Percentiles rank a stretch among this genome's conserved stretches.
Evolutionary conservation across 768 basidiomycete species (phyloP).

Genomic region (Omphalotus guepiniiformis): DNA sequence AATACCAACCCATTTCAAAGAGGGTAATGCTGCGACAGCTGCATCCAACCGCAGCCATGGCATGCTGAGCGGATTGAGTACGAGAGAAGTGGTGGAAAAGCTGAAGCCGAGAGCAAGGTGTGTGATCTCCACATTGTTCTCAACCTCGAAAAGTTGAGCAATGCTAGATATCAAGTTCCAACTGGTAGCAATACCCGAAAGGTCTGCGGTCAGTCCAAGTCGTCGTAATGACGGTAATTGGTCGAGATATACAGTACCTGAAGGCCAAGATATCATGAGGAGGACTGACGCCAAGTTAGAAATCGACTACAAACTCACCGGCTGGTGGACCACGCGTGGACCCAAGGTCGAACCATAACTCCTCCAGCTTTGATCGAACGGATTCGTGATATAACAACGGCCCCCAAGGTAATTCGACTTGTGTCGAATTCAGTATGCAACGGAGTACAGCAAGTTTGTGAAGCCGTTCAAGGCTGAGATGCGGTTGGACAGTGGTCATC

Average conservation of each 20-base stretch:
- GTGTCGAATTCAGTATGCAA: neutral
- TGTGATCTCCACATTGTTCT: neutral
- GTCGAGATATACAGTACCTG: slow-evolving; percentile 1
- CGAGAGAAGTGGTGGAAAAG: neutral
- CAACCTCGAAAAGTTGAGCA: neutral
- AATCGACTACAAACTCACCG: neutral
- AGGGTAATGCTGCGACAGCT: neutral
- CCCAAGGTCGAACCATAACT: slow-evolving; percentile 3
- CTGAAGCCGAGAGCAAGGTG: neutral
- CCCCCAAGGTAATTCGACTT: slow-evolving; percentile 1
- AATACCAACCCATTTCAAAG: neutral
- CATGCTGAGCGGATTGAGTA: neutral
- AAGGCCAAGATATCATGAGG: neutral
- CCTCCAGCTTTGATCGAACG: neutral
- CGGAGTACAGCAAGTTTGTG: slow-evolving; percentile 1
- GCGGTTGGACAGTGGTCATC: slow-evolving; percentile 1
- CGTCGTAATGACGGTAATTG: slow-evolving; percentile 1
- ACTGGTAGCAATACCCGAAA: neutral
- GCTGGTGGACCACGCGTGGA: slow-evolving; percentile 2
- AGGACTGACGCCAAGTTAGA: neutral
- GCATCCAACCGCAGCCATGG: slow-evolving; percentile 3
- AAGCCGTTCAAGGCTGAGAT: slow-evolving; percentile 3
- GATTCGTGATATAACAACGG: slow-evolving; percentile 4
- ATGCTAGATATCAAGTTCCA: neutral
- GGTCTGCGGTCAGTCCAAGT: neutral